Evolutionary conservation across 2,329 filamentous ascomycete genomes (phyloP).

Genomic region (Sclerotinia borealis): DNA sequence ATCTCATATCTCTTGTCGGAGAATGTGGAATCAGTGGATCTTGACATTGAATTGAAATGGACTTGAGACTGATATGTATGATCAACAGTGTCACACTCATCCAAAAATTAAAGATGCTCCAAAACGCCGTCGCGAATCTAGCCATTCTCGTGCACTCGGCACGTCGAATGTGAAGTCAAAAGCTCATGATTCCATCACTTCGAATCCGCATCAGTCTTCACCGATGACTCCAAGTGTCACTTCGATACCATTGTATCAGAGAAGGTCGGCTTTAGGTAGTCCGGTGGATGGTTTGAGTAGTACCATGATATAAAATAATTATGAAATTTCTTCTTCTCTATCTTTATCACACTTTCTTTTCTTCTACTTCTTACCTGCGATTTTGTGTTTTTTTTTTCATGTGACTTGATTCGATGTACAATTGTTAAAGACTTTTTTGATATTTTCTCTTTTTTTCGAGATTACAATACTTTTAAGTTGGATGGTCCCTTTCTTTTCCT

Average conservation of each 20-base stretch:
- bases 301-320: constrained; percentile 42
- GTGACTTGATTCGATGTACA: background rate
- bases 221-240: constrained; percentile 39
- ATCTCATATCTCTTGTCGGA: background rate
- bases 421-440: background rate
- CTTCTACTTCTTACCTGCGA: background rate
- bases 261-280: constrained; percentile 26
- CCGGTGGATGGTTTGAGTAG: constrained; percentile 37
- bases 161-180: constrained; percentile 39
- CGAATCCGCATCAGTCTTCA: constrained; percentile 33
- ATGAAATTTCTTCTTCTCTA: constrained; percentile 11
- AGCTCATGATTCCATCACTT: constrained; percentile 3
- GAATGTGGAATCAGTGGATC: background rate
- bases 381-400: background rate
- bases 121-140: constrained; percentile 60
- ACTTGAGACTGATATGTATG: background rate
- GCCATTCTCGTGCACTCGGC: constrained; percentile 37
- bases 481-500: background rate
- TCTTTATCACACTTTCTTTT: background rate
- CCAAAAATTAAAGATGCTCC: constrained; percentile 66
- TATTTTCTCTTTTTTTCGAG: background rate
- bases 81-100: constrained; percentile 57
- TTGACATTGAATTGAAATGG: background rate
- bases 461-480: background rate
- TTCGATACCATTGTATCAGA: constrained; percentile 34